Conservation (phyloP, 106 monocot genomes). For the Xerophyta viscosa region DNA sequence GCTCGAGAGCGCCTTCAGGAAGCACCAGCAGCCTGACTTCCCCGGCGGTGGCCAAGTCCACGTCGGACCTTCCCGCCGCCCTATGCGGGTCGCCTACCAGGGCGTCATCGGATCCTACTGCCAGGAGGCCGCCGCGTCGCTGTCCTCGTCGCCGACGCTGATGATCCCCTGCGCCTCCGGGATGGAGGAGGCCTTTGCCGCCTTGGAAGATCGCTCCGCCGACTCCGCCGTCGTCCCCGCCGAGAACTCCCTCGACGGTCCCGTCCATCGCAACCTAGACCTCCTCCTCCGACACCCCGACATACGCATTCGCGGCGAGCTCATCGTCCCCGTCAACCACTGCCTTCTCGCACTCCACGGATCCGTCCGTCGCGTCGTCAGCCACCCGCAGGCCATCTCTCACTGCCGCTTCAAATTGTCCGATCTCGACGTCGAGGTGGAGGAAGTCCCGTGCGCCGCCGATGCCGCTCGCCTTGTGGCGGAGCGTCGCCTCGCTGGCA, state of each 20-base stretch:
- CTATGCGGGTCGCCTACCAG: conserved; percentile 64
- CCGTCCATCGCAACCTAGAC: conserved; percentile 57
- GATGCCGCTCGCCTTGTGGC: conserved; percentile 43
- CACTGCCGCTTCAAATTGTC: conserved; percentile 34
- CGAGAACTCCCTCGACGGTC: conserved; percentile 69
- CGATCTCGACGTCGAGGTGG: conserved; percentile 26
- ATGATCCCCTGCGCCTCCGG: conserved; percentile 15
- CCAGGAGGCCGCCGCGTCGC: conserved; percentile 52
- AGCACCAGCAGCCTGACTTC: not conserved
- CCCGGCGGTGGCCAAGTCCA: not conserved
- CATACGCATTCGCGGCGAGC: conserved; percentile 43
- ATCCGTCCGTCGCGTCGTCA: conserved; percentile 35
- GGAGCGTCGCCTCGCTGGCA: conserved; percentile 35
- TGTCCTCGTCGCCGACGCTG: conserved; percentile 11
- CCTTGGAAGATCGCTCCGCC: conserved; percentile 35
- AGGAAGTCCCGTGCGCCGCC: conserved; percentile 49
- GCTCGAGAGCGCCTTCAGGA: conserved; percentile 23
- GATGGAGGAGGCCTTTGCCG: conserved; percentile 62
- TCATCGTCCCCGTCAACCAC: conserved; percentile 67
- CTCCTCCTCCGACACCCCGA: conserved; percentile 52
- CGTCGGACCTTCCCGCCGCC: conserved; percentile 6
- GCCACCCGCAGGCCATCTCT: conserved; percentile 59
- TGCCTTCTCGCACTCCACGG: conserved; percentile 42
- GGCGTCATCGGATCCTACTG: conserved; percentile 59
- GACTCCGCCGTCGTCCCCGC: conserved; percentile 58